A percentile compares a stretch with the other conserved stretches of the same genome.
Conservation (phyloP, 2,329 filamentous ascomycete genomes). For the Dactylella cylindrospora region DNA sequence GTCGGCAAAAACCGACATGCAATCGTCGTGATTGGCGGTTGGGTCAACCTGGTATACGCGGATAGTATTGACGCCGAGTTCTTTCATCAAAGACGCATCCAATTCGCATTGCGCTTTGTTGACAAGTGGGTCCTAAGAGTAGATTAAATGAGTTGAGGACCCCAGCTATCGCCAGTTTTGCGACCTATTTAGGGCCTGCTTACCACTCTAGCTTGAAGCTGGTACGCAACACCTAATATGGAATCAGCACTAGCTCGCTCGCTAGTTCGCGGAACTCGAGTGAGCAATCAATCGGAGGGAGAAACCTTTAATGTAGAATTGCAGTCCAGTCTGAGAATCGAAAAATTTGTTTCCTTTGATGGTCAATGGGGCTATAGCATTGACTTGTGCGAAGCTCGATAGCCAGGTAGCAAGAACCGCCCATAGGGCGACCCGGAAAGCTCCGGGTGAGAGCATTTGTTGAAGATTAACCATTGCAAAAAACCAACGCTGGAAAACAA, state of each 20-base stretch:
- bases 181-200: conserved; percentile 4
- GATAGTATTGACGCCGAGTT: conserved; percentile 77
- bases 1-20: conserved; percentile 77
- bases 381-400: conserved; percentile 10
- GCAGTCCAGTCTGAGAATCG: conserved; percentile 68
- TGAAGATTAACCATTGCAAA: conserved; percentile 15
- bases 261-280: too few relatives aligned
- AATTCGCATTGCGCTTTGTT: conserved; percentile 73
- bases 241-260: too few relatives aligned
- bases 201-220: conserved; percentile 52
- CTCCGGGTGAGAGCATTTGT: conserved; percentile 7
- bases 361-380: conserved; percentile 19
- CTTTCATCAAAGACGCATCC: conserved; percentile 76
- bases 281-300: not conserved
- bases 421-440: conserved; percentile 4
- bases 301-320: conserved; percentile 81
- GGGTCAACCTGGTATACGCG: conserved; percentile 86
- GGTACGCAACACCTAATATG: conserved; percentile 69
- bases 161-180: conserved; percentile 2
- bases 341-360: conserved; percentile 68
- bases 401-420: conserved; percentile 16
- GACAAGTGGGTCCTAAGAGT: conserved; percentile 70
- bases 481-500: too few relatives aligned
- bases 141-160: too few relatives aligned
- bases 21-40: conserved; percentile 68